Percentiles rank a stretch among this genome's conserved stretches.
phyloP scores from a whole-genome alignment of 129 eudicot species.

The Saussurea involucrata region DNA sequence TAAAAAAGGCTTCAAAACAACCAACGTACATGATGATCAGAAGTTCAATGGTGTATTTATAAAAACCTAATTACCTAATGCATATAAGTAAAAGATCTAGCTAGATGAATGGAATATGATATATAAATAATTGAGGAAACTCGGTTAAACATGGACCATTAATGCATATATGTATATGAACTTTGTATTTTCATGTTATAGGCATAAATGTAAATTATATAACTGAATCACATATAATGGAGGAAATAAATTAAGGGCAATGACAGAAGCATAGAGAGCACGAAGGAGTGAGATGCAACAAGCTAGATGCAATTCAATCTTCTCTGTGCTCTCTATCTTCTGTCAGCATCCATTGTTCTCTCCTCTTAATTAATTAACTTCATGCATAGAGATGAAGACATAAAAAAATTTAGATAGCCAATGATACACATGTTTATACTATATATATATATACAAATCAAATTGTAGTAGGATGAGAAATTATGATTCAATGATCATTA shows the following conservation, averaged over 20 bases:
- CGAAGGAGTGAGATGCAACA: conserved; percentile 48
- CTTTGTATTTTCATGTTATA: background rate
- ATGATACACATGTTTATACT: background rate
- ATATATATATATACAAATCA: background rate
- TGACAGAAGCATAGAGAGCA: conserved; percentile 80
- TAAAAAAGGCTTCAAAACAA: too few species aligned
- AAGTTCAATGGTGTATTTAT: too few species aligned
- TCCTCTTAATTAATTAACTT: background rate
- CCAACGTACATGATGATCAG: too few species aligned
- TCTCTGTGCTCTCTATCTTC: conserved; percentile 89
- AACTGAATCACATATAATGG: background rate
- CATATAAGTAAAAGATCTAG: too few species aligned
- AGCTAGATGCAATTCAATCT: conserved; percentile 42
- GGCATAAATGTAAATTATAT: background rate
- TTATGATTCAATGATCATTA: background rate
- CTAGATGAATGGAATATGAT: too few species aligned
- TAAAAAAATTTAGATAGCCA: background rate
- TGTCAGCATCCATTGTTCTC: conserved; percentile 49
- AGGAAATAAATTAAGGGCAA: conserved; percentile 28
- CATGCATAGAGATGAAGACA: background rate
- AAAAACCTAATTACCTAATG: too few species aligned
- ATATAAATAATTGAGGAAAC: background rate
- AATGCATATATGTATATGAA: background rate
- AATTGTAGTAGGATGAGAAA: background rate
- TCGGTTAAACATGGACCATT: background rate